Base-by-base conservation (phyloP, 129 eudicot species). In the Lactuca saligna region DNA sequence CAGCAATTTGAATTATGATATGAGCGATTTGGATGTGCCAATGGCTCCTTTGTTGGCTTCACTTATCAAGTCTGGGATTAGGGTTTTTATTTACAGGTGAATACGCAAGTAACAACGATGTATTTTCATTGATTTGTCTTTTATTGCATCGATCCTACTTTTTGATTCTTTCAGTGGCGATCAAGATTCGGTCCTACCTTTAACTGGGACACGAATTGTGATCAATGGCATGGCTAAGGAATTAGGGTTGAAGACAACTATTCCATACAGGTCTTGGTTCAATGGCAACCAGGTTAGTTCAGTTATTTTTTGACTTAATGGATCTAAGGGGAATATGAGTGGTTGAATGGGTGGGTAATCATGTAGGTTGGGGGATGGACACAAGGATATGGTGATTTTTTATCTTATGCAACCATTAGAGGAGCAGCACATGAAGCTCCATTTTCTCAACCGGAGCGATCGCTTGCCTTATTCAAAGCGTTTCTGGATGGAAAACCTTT, bases 391-490 rank as follows among this genome's bases (percentile, higher is more conserved):
- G 83, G 85, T 3, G 85, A 85, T 29, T 39, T 33, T 11, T 62
- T 79, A 61, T 71, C 87, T 6, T 89, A 69, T 61, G 96, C 96
- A 41, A 89, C 93, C 49, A 84, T 89, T 25, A 70, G 89, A 81
- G 96, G 93, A 62, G 96, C 96, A 16, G 68, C 96, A 15, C 96
- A 89, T 31, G 92, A 86, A 69, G 96, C 93, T 57, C 93, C 96
- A 29, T 82, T 77, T 57, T 73, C 90, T 0, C 96, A 89, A 70
- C 96, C 96, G 0, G 84, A 75, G 63, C 76, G 90, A 66, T 89
- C 93, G 4, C 71, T 89, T 48, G 80, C 77, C 66, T 84, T 89
- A 9, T 89, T 89, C 54, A 75, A 17, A 20, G 75, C 84, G 3
- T 86, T 89, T 70, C 61, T 89, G 54, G 55, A 25, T 0, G 93